These are phyloP conservation scores for Pichia sp. DNA, from an alignment of 1,139 yeast genomes.

Conservation along the genomic window DNA sequence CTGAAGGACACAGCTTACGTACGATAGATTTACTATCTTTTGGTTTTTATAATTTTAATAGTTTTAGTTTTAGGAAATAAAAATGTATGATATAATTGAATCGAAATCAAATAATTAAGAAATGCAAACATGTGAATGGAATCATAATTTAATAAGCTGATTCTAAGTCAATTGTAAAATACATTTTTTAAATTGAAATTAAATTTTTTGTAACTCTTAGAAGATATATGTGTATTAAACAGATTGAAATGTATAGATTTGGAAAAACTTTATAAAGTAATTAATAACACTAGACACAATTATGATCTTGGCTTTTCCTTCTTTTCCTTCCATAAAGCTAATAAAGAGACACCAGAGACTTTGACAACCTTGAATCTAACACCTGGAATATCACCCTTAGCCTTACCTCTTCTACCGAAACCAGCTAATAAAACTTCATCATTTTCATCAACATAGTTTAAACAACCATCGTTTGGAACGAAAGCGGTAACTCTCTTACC, in stretches of 20 bases:
- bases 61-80: background rate
- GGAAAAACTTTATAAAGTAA: background rate
- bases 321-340: conserved; percentile 99
- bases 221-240: conserved; percentile 5
- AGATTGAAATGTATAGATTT: background rate
- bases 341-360: conserved; percentile 99
- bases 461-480: conserved; percentile 99
- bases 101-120: background rate
- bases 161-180: background rate
- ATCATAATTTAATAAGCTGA: too few relatives aligned
- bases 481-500: conserved; percentile 99
- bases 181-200: background rate
- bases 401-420: conserved; percentile 99
- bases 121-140: too few relatives aligned
- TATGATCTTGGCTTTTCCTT: conserved; percentile 99
- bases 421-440: conserved; percentile 99
- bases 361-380: conserved; percentile 99
- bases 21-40: background rate
- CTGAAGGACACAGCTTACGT: background rate
- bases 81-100: background rate
- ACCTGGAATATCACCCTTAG: conserved; percentile 99
- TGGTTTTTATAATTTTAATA: background rate
- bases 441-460: conserved; percentile 98
- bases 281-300: conserved; percentile 24
- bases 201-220: background rate